These are phyloP conservation scores for Hypoxylon sp. DNA, from an alignment of 2,329 filamentous ascomycete genomes.

Conservation along the genomic window DNA sequence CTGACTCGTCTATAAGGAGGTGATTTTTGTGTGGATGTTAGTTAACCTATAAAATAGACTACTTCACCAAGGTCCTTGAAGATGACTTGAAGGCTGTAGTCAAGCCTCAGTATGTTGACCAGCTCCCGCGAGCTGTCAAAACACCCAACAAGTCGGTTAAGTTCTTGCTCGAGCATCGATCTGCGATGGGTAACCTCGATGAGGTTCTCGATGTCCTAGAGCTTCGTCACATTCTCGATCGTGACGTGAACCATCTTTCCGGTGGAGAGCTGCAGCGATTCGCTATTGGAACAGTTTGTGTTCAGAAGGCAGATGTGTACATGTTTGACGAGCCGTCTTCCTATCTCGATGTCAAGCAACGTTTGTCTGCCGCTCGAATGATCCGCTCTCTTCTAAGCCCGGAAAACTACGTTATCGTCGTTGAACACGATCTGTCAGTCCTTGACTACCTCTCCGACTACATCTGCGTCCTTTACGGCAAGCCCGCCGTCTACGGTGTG, in stretches of 20 bases:
- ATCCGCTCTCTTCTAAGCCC: constrained; percentile 90
- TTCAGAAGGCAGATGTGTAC: constrained; percentile 96
- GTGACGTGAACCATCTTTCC: constrained; percentile 88
- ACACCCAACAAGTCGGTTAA: constrained; percentile 81
- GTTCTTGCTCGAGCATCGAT: constrained; percentile 77
- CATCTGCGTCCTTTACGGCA: constrained; percentile 95
- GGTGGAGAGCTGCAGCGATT: constrained; percentile 99
- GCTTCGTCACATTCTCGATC: constrained; percentile 86
- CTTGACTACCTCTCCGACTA: constrained; percentile 99
- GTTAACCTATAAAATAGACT: constrained; percentile 67
- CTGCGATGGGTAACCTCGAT: constrained; percentile 80
- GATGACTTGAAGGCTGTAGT: constrained; percentile 97
- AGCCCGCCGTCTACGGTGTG: constrained; percentile 95
- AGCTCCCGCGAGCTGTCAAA: constrained; percentile 92
- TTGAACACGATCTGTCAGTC: constrained; percentile 98
- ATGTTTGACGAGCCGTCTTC: constrained; percentile 99
- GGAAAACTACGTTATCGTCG: constrained; percentile 96
- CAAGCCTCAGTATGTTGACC: constrained; percentile 99
- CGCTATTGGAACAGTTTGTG: constrained; percentile 93
- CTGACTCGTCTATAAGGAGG: neutral
- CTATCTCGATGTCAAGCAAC: constrained; percentile 99
- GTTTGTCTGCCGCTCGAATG: constrained; percentile 88
- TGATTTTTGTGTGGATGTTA: constrained; percentile 37
- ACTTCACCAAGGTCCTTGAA: constrained; percentile 98
- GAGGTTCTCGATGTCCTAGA: constrained; percentile 86